Percentiles rank a stretch among this genome's conserved stretches.
Evolutionary conservation across 106 monocot genomes (phyloP).

Genomic region (Apostasia shenzhenica): DNA sequence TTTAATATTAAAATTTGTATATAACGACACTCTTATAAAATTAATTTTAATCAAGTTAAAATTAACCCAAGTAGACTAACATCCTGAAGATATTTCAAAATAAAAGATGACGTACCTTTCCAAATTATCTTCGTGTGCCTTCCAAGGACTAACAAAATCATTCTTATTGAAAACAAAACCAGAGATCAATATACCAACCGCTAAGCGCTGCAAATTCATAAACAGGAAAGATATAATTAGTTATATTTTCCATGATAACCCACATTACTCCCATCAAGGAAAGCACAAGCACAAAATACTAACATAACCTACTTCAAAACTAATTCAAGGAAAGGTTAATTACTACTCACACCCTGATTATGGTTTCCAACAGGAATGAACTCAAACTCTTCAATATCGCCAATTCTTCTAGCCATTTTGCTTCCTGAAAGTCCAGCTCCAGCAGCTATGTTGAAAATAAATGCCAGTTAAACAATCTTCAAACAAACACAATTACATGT

Average conservation of each 20-base stretch:
- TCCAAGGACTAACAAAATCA: slow-evolving; percentile 94
- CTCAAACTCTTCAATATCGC: slow-evolving; percentile 88
- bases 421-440: slow-evolving; percentile 98
- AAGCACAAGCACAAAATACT: background rate
- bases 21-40: too few relatives aligned
- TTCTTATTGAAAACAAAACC: slow-evolving; percentile 79
- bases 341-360: slow-evolving; percentile 89
- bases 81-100: background rate
- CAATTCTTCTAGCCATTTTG: slow-evolving; percentile 98
- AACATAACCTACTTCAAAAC: background rate
- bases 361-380: slow-evolving; percentile 86
- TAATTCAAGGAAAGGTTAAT: background rate
- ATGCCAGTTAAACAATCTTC: background rate
- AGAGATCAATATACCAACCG: slow-evolving; percentile 79
- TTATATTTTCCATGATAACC: too few relatives aligned
- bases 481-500: background rate
- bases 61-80: too few relatives aligned
- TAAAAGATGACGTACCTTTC: slow-evolving; percentile 51
- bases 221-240: background rate
- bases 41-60: too few relatives aligned
- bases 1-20: too few relatives aligned
- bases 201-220: slow-evolving; percentile 61
- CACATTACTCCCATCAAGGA: background rate
- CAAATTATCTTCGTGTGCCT: slow-evolving; percentile 49
- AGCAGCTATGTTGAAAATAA: slow-evolving; percentile 58